Base-by-base conservation (phyloP, 2,329 filamentous ascomycete species). In the Cercospora zeae-maydis region DNA sequence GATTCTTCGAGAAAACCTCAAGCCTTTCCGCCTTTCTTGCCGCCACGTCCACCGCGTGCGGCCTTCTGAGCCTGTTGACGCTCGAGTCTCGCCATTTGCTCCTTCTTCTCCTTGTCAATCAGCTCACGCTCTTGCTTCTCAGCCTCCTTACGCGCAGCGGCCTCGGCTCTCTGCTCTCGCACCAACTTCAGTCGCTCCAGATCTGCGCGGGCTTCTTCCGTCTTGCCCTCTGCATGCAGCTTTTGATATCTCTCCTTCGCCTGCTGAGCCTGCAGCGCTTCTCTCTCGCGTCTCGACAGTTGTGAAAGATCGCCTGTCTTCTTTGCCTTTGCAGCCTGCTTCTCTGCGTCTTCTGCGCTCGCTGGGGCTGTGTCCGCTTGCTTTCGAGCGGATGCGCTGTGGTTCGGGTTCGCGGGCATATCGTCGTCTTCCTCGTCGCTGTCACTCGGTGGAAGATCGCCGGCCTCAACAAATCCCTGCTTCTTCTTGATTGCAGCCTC, bases 191-290 rank as follows among this genome's bases (percentile, higher is more conserved):
- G 79, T 61, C 95, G 86, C 63, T 92, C 93, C 70, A 98, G 75
- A 78, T 99, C 95, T 4, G 91, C 88, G 76, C 91, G 89, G 53
- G 93, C 93, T 82, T 97, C 91, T 65, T 99, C 95, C 49, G 95
- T 98, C 86, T 98, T 98, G 73, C 93, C 93, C 74, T 92, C 90
- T 62, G 92, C 91, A 73, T 97, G 93, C 71, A 97, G 78, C 79
- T 96, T 96, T 82, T 92, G 86, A 75, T 96, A 97, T 69, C 88
- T 85, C 81, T 96, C 93, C 77, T 92, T 93, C 31, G 91, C 92
- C 75, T 93, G 90, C 66, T 89, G 88, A 1, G 93, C 93, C 79
- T 96, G 90, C 34, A 95, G 74, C 2, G 93, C 90, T 80, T 98
- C 88, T 19, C 87, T 80, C 80, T 91, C 88, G 31, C 86, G 83